Evolutionary conservation across 352 stramenopile species (phyloP).

Genomic region (Phytophthora brassicae): DNA sequence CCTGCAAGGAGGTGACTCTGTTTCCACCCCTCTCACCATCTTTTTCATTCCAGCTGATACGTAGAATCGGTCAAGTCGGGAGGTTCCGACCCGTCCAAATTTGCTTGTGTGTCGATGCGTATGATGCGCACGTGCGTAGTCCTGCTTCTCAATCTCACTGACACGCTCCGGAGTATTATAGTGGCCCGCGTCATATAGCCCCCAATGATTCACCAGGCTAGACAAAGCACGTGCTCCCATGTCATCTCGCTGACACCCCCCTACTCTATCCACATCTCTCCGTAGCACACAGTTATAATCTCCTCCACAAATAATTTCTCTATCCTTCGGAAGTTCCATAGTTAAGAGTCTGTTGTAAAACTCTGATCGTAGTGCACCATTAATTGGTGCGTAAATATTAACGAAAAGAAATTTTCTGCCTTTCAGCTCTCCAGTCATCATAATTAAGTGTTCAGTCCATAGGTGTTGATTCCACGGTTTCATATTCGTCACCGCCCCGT

Average conservation of each 20-base stretch:
- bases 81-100: neutral
- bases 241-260: neutral
- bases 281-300: neutral
- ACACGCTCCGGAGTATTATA: neutral
- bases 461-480: neutral
- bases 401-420: neutral
- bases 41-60: neutral
- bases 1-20: neutral
- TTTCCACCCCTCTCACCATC: neutral
- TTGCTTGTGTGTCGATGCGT: neutral
- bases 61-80: neutral
- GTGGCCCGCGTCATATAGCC: neutral
- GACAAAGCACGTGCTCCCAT: no score
- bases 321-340: neutral
- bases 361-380: neutral
- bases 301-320: neutral
- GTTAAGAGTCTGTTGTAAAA: neutral
- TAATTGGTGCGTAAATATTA: neutral
- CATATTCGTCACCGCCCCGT: neutral
- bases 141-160: neutral
- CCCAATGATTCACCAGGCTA: neutral
- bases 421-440: neutral
- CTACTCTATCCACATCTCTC: neutral
- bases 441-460: slow-evolving; percentile 1
- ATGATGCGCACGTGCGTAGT: neutral